Base-by-base conservation (phyloP, 2,329 filamentous ascomycete species). In the Aspergillus candidus region DNA sequence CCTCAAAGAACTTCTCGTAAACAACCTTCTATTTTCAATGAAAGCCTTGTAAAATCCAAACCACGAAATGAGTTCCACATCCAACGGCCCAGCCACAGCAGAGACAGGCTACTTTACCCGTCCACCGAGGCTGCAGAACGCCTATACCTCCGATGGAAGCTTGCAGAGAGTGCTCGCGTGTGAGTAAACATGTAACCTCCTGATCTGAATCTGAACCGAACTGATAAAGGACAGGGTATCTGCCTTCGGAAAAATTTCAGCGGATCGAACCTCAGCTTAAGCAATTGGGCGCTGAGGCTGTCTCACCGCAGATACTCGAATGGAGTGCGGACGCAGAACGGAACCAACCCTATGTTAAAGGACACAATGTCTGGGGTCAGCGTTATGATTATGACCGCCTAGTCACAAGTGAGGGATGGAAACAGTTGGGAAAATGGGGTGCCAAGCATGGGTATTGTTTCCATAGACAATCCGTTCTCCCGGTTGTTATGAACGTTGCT, bases 381-480 rank as follows among this genome's bases (percentile, higher is more conserved):
- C 44, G 53, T 34, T 62, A 62, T 42, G 76, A 76, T 39, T 75
- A 68, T 6, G 76, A 78, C 37, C 74, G 79, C 30, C 67, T 88
- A 2, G 71, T 84, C 31, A 83, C 82, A 0, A 74, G 76, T 1
- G 75, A 83, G 50, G 84, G 85, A 22, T 88, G 84, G 84, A 66
- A 66, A 36, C 52, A 60, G 36, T 36, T 65, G 7, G 61, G 62
- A 0, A 54, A 57, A 41, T 66, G 62, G 63, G 63, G 64, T 11
- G 57, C 59, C 11, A 52, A 50, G 6, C 55, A 62, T 42, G 59
- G 54, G 58, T 60, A 32, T 17, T 1, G 47, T 41, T 10, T 5
- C 8, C 34, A 27, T 27, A 27, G 1, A 10, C 22, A 27, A 27
- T 10, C 22, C 22, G 22, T 27, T 7, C 8, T 10, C 22, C 22